Percentiles rank a stretch among this genome's conserved stretches.
phyloP scores from a whole-genome alignment of 2,329 filamentous ascomycete species.

The Fonsecaea erecta region DNA sequence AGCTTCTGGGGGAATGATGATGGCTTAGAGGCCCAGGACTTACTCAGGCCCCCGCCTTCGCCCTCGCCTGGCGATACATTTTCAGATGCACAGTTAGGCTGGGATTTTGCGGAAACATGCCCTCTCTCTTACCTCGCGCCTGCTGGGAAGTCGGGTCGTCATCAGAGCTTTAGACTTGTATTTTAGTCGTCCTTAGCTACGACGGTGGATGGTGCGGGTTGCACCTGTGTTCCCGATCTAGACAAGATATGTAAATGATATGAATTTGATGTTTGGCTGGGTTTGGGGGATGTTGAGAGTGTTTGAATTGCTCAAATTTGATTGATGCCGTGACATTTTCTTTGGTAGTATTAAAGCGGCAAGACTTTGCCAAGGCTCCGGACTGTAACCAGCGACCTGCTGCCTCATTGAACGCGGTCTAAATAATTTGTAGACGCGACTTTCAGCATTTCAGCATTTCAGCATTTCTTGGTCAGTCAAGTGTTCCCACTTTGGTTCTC shows the following conservation, averaged over 20 bases:
- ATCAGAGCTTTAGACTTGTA: slow-evolving; percentile 2
- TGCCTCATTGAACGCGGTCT: not conserved
- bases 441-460: not conserved
- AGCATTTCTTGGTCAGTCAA: not conserved
- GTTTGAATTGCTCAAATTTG: no score
- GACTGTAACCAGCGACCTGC: not conserved
- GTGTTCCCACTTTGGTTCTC: not conserved
- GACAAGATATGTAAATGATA: not conserved
- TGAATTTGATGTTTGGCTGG: not conserved
- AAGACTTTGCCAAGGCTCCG: not conserved
- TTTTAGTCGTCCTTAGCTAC: not conserved
- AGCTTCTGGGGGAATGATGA: not conserved
- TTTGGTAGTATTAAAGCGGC: not conserved
- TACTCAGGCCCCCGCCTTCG: not conserved
- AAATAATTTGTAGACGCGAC: not conserved
- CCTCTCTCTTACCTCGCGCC: not conserved
- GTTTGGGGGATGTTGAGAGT: not conserved
- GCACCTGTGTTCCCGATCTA: not conserved
- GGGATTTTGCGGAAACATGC: not conserved
- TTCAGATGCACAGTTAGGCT: not conserved
- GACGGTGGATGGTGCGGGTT: not conserved
- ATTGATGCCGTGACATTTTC: not conserved
- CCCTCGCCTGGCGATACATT: not conserved
- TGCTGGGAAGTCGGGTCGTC: not conserved
- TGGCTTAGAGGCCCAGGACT: not conserved